Evolutionary conservation across 1,139 yeast genomes (phyloP).

Genomic region (Candida neerlandica): DNA sequence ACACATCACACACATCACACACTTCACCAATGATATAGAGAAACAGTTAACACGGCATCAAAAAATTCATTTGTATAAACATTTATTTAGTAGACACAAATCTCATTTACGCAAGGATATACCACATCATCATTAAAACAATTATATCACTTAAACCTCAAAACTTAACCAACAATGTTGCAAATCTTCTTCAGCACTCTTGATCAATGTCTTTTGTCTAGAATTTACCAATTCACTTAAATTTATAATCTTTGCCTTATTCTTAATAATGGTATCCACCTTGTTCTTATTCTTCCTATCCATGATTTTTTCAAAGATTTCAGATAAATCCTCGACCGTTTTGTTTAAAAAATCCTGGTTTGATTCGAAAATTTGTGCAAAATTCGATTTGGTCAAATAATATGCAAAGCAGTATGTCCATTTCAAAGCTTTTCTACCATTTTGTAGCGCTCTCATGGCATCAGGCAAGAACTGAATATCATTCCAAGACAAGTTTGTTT

Average conservation of each 20-base stretch:
- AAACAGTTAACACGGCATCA: too few relatives aligned
- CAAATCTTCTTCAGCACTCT: conserved; percentile 49
- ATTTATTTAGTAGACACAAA: too few relatives aligned
- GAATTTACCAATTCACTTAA: conserved; percentile 47
- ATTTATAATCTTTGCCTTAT: conserved; percentile 53
- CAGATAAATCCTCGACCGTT: conserved; percentile 80
- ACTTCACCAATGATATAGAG: too few relatives aligned
- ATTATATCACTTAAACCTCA: conserved; percentile 11
- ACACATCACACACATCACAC: too few relatives aligned
- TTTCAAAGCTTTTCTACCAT: conserved; percentile 76
- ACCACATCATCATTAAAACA: background rate
- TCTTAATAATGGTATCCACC: conserved; percentile 42
- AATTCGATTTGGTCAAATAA: conserved; percentile 55
- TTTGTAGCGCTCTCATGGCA: conserved; percentile 63
- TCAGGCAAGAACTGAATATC: conserved; percentile 85
- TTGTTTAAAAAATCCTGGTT: conserved; percentile 71
- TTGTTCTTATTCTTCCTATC: conserved; percentile 40
- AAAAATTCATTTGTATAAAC: too few relatives aligned
- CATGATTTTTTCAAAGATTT: conserved; percentile 62
- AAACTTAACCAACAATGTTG: conserved; percentile 27
- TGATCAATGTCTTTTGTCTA: conserved; percentile 52
- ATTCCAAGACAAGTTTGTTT: conserved; percentile 69
- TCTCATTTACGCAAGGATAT: too few relatives aligned
- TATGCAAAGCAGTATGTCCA: conserved; percentile 91
- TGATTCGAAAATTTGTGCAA: conserved; percentile 67